phyloP scores from a whole-genome alignment of 2,329 filamentous ascomycete genomes.

The Xylariomycetidae sp. region DNA sequence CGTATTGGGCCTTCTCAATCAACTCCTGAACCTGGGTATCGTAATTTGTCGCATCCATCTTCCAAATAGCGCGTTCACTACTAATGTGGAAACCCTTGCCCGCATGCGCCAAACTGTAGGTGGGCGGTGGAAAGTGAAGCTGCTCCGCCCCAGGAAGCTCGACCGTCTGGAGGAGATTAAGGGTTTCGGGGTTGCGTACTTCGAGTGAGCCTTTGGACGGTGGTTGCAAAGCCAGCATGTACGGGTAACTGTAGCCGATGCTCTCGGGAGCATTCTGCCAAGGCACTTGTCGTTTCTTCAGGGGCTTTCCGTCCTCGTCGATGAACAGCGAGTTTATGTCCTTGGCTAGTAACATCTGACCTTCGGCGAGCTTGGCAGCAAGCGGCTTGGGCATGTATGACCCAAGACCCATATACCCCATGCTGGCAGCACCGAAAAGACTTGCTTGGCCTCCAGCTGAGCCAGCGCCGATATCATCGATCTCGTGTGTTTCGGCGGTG shows the following conservation, averaged over 20 bases:
- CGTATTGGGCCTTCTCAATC: conserved; percentile 65
- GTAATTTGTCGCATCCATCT: conserved; percentile 90
- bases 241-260: conserved; percentile 95
- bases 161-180: conserved; percentile 84
- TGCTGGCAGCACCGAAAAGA: conserved; percentile 78
- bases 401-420: conserved; percentile 95
- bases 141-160: conserved; percentile 74
- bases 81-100: conserved; percentile 93
- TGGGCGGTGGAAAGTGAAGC: conserved; percentile 87
- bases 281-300: conserved; percentile 83
- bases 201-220: conserved; percentile 80
- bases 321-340: conserved; percentile 95
- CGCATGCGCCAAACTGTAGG: conserved; percentile 88
- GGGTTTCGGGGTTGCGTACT: conserved; percentile 84
- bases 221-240: conserved; percentile 80
- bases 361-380: conserved; percentile 73
- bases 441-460: conserved; percentile 56
- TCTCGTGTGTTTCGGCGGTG: conserved; percentile 66
- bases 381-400: conserved; percentile 88
- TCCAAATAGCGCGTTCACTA: conserved; percentile 88
- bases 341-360: conserved; percentile 88
- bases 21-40: conserved; percentile 83
- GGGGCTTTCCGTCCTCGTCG: conserved; percentile 70
- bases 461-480: conserved; percentile 69
- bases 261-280: conserved; percentile 85